Percentiles rank a stretch among this genome's conserved stretches.
phyloP scores from a whole-genome alignment of 306 rosid species.

The Datisca glomerata region DNA sequence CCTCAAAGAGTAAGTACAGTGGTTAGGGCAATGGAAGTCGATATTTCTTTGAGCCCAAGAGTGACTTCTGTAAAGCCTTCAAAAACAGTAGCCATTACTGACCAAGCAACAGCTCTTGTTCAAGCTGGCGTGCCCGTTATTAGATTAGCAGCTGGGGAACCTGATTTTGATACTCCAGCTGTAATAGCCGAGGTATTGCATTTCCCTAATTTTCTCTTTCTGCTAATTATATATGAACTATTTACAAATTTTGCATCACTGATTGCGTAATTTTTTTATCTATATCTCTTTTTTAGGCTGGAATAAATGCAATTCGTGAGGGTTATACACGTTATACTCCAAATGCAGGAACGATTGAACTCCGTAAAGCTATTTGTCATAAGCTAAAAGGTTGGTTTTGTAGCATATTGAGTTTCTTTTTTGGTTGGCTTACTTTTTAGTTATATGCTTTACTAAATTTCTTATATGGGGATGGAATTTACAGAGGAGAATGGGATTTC shows the following conservation, averaged over 20 bases:
- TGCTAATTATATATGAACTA: too few relatives aligned
- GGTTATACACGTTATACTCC: slow-evolving; percentile 75
- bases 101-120: slow-evolving; percentile 76
- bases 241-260: too few relatives aligned
- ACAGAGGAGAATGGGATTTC: slow-evolving; percentile 83
- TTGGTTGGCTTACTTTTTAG: background rate
- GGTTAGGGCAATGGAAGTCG: slow-evolving; percentile 40
- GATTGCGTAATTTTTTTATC: too few relatives aligned
- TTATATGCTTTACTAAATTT: background rate
- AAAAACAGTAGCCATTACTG: slow-evolving; percentile 71
- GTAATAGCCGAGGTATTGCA: slow-evolving; percentile 44
- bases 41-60: slow-evolving; percentile 65
- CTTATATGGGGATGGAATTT: background rate
- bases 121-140: slow-evolving; percentile 84
- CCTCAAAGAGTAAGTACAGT: slow-evolving; percentile 1
- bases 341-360: slow-evolving; percentile 69
- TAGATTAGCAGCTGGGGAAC: slow-evolving; percentile 81
- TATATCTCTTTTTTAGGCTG: slow-evolving; percentile 66
- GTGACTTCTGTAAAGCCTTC: slow-evolving; percentile 79
- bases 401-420: background rate
- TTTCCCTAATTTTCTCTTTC: background rate
- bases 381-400: slow-evolving; percentile 66
- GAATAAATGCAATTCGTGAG: slow-evolving; percentile 80
- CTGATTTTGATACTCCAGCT: slow-evolving; percentile 88
- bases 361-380: slow-evolving; percentile 77